phyloP scores from a whole-genome alignment of 495 filamentous ascomycete genomes.

The Aspergillus diversus region DNA sequence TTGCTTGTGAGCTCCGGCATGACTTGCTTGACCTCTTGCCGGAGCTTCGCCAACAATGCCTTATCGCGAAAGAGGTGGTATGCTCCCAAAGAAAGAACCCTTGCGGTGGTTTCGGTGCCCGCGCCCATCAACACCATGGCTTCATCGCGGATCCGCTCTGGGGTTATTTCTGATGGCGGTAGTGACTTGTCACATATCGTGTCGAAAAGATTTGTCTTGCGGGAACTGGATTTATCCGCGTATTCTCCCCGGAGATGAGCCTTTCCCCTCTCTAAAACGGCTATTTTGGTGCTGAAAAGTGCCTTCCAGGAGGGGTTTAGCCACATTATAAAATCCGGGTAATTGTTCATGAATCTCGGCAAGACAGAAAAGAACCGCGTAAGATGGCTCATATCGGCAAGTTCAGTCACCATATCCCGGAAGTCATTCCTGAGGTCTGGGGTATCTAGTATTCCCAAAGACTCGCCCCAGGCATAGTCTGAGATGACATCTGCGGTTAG shows the following conservation, averaged over 20 bases:
- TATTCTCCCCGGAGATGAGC: too few species aligned
- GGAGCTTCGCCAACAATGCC: conserved; percentile 24
- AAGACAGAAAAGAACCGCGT: too few species aligned
- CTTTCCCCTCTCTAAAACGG: too few species aligned
- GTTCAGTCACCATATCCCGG: neutral
- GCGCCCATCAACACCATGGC: conserved; percentile 40
- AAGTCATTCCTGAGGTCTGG: neutral
- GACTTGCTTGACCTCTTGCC: conserved; percentile 36
- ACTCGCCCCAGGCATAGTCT: neutral
- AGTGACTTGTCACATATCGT: conserved; percentile 6
- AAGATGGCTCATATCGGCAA: neutral
- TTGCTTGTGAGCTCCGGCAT: conserved; percentile 34
- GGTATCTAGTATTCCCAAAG: neutral
- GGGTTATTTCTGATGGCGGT: conserved; percentile 17
- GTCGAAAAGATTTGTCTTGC: too few species aligned
- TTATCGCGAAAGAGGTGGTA: conserved; percentile 26
- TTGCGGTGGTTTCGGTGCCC: conserved; percentile 48
- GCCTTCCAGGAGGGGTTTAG: too few species aligned
- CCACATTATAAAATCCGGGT: too few species aligned
- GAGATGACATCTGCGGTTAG: neutral
- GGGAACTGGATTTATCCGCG: too few species aligned
- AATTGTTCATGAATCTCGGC: too few species aligned
- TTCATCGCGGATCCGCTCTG: conserved; percentile 42
- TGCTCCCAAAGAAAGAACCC: conserved; percentile 22
- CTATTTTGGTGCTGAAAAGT: too few species aligned